Base-by-base conservation (phyloP, 2,329 filamentous ascomycete genomes). In the Helotiales sp. region DNA sequence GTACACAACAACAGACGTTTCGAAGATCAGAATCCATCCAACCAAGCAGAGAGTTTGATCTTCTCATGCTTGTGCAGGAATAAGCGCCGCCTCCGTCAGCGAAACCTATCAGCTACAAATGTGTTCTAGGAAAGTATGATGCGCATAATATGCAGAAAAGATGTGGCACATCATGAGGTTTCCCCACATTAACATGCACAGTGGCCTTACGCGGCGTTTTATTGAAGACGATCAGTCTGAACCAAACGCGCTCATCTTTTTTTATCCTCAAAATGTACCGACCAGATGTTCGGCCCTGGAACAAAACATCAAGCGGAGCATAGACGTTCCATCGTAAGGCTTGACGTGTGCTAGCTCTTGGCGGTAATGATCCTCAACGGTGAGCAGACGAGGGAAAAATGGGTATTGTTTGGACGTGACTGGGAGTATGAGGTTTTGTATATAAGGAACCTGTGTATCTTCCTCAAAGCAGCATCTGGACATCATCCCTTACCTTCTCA, bases 401-500 rank as follows among this genome's bases (percentile, higher is more conserved):
- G 50, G 22, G 19, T 33, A 34, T 31, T 55, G 52, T 36, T 54
- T 27, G 38, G 40, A 13, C 15, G 24, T 19, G 15, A 19, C 29
- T 52, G 49, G 36, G 54, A 24, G 31, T 12, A 36, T 52, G 36
- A 33, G 34, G 53, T 54, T 36, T 7, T 54, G 50, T 33, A 52
- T 49, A 30, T 54, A 56, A 59, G 44, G 31, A 52, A 24, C 25
- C n/a, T 15, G 4, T 48, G 34, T 27, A 44, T 54, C 44, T 31
- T 55, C 52, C 40, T 58, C 44, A 40, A 42, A 52, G 48, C 25
- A 52, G 36, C 58, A 63, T 63, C 55, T 64, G 55, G 61, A 54
- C 38, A 65, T 66, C 64, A 62, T 29, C 48, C 19, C 54, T 52
- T 44, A 60, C 63, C 60, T 63, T 58, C 47, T 44, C 46, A 24